Conservation (phyloP, 2,329 filamentous ascomycete species). For the Drechslerella dactyloides region DNA sequence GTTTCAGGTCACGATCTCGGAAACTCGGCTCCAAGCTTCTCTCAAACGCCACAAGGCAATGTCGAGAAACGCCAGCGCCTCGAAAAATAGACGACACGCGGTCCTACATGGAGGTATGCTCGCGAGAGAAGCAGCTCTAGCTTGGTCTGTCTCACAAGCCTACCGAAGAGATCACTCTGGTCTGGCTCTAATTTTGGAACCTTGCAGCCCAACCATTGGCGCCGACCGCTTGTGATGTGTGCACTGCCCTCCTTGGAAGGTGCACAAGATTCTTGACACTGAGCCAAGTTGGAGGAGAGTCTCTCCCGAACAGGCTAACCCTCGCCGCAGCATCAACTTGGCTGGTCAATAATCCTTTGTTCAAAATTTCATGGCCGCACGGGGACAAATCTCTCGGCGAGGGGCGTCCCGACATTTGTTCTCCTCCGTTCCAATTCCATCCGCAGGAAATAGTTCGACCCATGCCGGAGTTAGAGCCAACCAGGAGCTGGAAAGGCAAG, state of each 20-base stretch:
- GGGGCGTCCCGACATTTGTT: too few relatives aligned
- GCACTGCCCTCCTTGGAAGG: not conserved
- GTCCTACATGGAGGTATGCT: too few relatives aligned
- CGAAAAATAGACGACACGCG: too few relatives aligned
- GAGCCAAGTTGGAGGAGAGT: constrained; percentile 17
- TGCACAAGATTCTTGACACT: not conserved
- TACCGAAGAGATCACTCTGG: too few relatives aligned
- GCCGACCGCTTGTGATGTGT: not conserved
- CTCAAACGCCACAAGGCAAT: too few relatives aligned
- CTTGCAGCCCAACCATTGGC: not conserved
- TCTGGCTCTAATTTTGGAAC: constrained; percentile 3
- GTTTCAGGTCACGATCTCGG: too few relatives aligned
- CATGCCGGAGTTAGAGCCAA: not conserved
- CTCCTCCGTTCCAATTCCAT: not conserved
- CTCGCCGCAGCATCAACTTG: constrained; percentile 4
- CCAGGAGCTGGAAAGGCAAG: not conserved
- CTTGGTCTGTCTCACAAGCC: too few relatives aligned
- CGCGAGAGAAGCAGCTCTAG: too few relatives aligned
- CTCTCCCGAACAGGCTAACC: constrained; percentile 42
- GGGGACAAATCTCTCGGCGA: not conserved
- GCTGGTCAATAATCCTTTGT: too few relatives aligned
- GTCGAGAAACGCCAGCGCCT: too few relatives aligned
- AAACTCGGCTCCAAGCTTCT: too few relatives aligned
- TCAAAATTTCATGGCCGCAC: not conserved
- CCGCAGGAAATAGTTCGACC: not conserved